A percentile compares a stretch with the other conserved stretches of the same genome.
Evolutionary conservation across 2,329 filamentous ascomycete genomes (phyloP).

Genomic region (Ascosphaera acerosa): DNA sequence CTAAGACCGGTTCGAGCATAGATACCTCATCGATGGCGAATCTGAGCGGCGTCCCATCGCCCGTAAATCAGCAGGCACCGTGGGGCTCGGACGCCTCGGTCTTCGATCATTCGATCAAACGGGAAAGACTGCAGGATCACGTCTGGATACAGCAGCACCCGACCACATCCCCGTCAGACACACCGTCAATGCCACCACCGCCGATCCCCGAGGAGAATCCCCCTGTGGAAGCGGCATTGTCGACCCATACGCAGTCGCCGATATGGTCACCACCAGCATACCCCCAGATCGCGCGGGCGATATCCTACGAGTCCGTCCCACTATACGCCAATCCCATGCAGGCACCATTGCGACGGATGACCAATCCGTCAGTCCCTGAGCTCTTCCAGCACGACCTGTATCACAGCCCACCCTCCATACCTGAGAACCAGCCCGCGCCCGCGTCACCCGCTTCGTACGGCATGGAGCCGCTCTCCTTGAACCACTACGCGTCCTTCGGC

Average conservation of each 20-base stretch:
- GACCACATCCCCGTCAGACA: no score
- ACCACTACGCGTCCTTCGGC: neutral
- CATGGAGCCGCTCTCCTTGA: neutral
- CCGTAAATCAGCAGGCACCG: neutral
- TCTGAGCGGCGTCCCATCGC: neutral
- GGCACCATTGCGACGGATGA: neutral
- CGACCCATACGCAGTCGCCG: neutral
- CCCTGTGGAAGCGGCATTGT: neutral
- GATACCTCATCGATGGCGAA: neutral
- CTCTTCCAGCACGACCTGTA: neutral
- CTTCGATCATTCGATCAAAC: neutral
- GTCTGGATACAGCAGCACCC: no score
- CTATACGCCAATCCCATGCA: neutral
- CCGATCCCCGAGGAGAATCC: neutral
- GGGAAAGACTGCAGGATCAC: no score
- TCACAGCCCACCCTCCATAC: neutral
- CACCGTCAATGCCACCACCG: no score
- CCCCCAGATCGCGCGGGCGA: neutral
- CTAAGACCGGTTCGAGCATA: no score
- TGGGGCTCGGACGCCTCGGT: neutral
- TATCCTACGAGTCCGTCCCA: neutral
- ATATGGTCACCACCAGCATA: neutral
- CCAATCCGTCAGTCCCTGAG: neutral
- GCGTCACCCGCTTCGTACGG: neutral
- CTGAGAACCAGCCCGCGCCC: neutral